A percentile compares a stretch with the other conserved stretches of the same genome.
These are phyloP conservation scores for Botrytis fabae DNA, from an alignment of 2,329 filamentous ascomycete genomes.

Conservation along the genomic window DNA sequence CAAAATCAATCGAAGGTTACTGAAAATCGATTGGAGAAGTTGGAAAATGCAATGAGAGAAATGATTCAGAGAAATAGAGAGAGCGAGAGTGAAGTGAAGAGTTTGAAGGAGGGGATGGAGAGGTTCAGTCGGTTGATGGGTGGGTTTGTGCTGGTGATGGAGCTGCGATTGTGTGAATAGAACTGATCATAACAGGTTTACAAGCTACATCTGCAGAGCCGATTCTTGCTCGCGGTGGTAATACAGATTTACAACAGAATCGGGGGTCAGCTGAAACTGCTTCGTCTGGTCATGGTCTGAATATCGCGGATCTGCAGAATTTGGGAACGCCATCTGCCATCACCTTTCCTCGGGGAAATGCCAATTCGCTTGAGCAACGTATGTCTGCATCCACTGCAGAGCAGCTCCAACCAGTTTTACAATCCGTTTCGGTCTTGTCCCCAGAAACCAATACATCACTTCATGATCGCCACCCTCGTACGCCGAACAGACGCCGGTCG, in stretches of 20 bases:
- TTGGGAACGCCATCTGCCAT: not conserved
- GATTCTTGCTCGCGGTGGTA: not conserved
- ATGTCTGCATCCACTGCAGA: not conserved
- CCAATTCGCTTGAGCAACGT: not conserved
- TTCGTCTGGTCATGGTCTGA: not conserved
- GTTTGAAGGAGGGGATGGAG: not conserved
- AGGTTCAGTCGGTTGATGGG: not conserved
- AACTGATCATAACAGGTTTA: not conserved
- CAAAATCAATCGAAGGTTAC: not conserved
- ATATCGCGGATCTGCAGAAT: not conserved
- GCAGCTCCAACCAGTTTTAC: not conserved
- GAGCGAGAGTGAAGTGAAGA: not conserved
- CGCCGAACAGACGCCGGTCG: not conserved
- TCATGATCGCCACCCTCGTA: too few relatives aligned
- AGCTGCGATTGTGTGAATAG: not conserved
- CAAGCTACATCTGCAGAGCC: not conserved
- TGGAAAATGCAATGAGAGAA: not conserved
- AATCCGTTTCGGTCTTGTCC: not conserved
- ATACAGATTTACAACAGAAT: not conserved
- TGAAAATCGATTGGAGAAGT: conserved; percentile 7
- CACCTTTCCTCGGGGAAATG: not conserved
- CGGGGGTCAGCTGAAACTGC: not conserved
- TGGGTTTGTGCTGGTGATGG: not conserved
- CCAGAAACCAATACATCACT: not conserved
- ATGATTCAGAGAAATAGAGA: not conserved